A percentile compares a stretch with the other conserved stretches of the same genome.
phyloP scores from a whole-genome alignment of 2,329 filamentous ascomycete genomes.

The Shiraia sp. region DNA sequence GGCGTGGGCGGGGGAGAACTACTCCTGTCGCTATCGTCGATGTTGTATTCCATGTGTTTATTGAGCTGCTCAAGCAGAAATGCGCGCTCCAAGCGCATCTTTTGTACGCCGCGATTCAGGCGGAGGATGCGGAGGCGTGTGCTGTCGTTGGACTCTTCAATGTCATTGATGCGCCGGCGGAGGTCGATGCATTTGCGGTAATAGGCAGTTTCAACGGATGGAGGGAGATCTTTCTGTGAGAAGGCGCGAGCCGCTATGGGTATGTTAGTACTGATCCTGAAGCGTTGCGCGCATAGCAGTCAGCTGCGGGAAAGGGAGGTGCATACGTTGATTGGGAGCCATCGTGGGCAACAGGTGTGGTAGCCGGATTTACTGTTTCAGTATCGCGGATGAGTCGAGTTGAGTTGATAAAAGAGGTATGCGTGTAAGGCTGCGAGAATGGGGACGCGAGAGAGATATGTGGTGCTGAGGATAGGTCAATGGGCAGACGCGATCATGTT shows the following conservation, averaged over 20 bases:
- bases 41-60: slow-evolving; percentile 53
- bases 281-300: neutral
- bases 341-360: slow-evolving; percentile 3
- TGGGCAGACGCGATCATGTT: slow-evolving; percentile 11
- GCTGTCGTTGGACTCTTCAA: slow-evolving; percentile 88
- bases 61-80: slow-evolving; percentile 56
- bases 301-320: neutral
- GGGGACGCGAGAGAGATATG: slow-evolving; percentile 1
- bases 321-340: neutral
- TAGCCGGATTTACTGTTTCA: neutral
- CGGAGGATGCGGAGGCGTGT: slow-evolving; percentile 77
- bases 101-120: slow-evolving; percentile 83
- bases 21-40: slow-evolving; percentile 72
- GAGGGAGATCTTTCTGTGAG: slow-evolving; percentile 61
- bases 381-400: neutral
- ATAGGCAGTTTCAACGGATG: slow-evolving; percentile 94
- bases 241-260: slow-evolving; percentile 31
- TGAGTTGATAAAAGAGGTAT: neutral
- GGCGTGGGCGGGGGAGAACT: slow-evolving; percentile 80
- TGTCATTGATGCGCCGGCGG: slow-evolving; percentile 86
- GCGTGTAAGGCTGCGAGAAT: neutral
- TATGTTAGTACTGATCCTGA: slow-evolving; percentile 7
- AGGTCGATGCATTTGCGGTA: slow-evolving; percentile 95
- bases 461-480: slow-evolving; percentile 7
- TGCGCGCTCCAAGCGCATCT: slow-evolving; percentile 84